Evolutionary conservation across 192 early-diverging fungal species (phyloP).

Genomic region (Gryganskiella cystojenkinii): DNA sequence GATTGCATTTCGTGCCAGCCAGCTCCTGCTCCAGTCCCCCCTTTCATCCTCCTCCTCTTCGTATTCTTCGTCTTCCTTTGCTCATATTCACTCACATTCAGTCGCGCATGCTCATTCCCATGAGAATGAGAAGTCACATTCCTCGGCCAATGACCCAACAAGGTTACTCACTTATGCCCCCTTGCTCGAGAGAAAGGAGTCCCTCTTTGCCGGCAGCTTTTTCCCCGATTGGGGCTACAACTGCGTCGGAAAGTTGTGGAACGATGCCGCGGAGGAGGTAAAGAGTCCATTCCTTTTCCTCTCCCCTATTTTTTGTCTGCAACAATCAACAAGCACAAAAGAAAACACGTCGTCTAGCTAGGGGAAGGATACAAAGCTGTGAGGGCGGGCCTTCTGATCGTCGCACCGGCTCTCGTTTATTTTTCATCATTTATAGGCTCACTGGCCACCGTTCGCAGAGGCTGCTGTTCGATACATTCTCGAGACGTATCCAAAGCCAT

Average conservation of each 20-base stretch:
- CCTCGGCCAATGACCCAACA: background rate
- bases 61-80: background rate
- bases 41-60: background rate
- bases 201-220: conserved; percentile 39
- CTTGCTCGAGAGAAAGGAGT: conserved; percentile 24
- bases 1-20: conserved; percentile 44
- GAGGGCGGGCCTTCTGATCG: background rate
- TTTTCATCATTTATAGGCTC: conserved; percentile 52
- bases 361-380: background rate
- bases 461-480: conserved; percentile 65
- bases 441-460: conserved; percentile 78
- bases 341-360: background rate
- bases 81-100: background rate
- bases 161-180: conserved; percentile 14
- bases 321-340: background rate
- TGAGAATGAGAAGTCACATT: background rate
- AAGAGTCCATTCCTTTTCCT: background rate
- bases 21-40: conserved; percentile 15
- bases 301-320: background rate
- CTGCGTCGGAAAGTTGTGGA: conserved; percentile 48
- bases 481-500: conserved; percentile 65
- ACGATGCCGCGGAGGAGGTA: conserved; percentile 50
- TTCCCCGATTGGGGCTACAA: conserved; percentile 54
- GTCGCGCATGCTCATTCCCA: background rate
- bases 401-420: background rate